Evolutionary conservation across 73 alveolate species (phyloP).

Genomic region (Symbiodinium natans): DNA sequence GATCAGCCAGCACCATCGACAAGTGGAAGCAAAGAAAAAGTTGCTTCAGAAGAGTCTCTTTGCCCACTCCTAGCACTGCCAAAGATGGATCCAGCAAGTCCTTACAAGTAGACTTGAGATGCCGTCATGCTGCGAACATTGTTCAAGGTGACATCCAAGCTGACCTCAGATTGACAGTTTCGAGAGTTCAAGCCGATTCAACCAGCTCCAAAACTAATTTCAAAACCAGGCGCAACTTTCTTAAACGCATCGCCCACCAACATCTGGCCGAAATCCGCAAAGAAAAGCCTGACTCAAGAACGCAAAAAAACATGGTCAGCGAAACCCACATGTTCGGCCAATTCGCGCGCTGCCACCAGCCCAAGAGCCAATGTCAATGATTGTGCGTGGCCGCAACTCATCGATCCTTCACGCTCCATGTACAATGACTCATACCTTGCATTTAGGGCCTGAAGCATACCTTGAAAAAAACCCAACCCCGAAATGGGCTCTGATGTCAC

Average conservation of each 20-base stretch:
- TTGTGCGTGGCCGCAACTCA: constrained; percentile 40
- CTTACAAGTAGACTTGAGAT: background rate
- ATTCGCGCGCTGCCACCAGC: constrained; percentile 76
- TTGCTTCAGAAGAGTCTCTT: no score
- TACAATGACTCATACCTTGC: no score
- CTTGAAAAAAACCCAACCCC: no score
- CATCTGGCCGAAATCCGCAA: constrained; percentile 62
- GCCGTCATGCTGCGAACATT: constrained; percentile 25
- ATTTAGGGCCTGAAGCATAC: no score
- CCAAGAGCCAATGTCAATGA: constrained; percentile 75
- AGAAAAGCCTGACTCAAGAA: constrained; percentile 18
- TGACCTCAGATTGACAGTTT: background rate
- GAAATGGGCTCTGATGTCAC: no score
- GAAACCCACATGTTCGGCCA: background rate
- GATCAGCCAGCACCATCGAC: no score
- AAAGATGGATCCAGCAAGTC: no score
- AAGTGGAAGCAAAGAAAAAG: no score
- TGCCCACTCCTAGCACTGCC: no score
- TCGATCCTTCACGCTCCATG: constrained; percentile 13
- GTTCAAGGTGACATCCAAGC: constrained; percentile 49
- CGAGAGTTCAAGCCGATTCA: background rate
- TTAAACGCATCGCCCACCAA: constrained; percentile 6
- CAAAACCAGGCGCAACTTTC: background rate
- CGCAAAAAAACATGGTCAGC: background rate
- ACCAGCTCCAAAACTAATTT: background rate